Evolutionary conservation across 768 basidiomycete species (phyloP).

Genomic region (Lentinula guzmanii): DNA sequence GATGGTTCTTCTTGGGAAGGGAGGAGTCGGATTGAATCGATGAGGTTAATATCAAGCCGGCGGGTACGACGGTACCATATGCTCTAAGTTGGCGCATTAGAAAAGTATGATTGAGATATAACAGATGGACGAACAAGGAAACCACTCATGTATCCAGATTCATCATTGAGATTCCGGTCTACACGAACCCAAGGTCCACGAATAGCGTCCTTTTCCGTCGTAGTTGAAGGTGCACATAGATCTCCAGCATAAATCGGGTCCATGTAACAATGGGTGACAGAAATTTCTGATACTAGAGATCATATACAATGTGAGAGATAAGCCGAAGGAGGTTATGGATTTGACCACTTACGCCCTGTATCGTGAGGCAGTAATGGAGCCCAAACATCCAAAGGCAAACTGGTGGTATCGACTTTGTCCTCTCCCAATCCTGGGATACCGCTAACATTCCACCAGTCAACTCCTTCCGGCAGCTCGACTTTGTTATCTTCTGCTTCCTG

Average conservation of each 20-base stretch:
- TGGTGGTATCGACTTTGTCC: slow-evolving; percentile 48
- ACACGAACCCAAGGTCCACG: slow-evolving; percentile 90
- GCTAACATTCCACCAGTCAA: slow-evolving; percentile 71
- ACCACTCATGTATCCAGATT: slow-evolving; percentile 48
- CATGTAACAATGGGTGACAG: slow-evolving; percentile 60
- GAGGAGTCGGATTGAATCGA: slow-evolving; percentile 68
- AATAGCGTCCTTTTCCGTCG: slow-evolving; percentile 65
- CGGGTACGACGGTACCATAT: slow-evolving; percentile 85
- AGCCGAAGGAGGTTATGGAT: neutral
- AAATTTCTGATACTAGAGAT: slow-evolving; percentile 71
- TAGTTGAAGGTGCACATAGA: slow-evolving; percentile 65
- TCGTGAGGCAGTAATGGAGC: slow-evolving; percentile 68
- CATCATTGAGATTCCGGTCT: slow-evolving; percentile 68
- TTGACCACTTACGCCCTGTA: slow-evolving; percentile 57
- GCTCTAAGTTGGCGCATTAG: slow-evolving; percentile 25
- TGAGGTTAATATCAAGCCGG: slow-evolving; percentile 72
- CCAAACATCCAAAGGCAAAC: slow-evolving; percentile 78
- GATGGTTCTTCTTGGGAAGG: slow-evolving; percentile 47
- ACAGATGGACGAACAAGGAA: slow-evolving; percentile 45
- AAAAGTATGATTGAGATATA: neutral
- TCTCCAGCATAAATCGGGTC: slow-evolving; percentile 50
- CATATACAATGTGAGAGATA: neutral
- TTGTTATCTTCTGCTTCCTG: slow-evolving; percentile 11
- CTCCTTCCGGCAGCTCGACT: slow-evolving; percentile 22
- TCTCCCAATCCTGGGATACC: slow-evolving; percentile 13